Evolutionary conservation across 305 asterid species (phyloP).

Genomic region (Caryopteris hybrid): DNA sequence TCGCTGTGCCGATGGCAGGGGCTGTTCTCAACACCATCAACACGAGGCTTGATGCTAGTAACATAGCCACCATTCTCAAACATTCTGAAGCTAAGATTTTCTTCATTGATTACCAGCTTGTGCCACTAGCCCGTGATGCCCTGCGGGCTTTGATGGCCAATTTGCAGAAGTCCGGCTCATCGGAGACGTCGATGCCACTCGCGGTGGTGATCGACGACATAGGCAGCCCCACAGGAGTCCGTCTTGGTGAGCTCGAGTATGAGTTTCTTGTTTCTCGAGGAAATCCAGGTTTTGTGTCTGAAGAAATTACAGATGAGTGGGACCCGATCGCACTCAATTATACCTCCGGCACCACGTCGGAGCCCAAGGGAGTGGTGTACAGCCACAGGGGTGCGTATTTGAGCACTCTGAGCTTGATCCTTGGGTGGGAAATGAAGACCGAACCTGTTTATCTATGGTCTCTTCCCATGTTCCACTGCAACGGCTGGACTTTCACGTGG

Average conservation of each 20-base stretch:
- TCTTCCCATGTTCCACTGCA: constrained; percentile 70
- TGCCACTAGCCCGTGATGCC: constrained; percentile 47
- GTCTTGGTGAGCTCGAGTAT: constrained; percentile 54
- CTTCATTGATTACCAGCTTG: constrained; percentile 58
- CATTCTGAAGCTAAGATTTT: constrained; percentile 72
- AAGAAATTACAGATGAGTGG: constrained; percentile 49
- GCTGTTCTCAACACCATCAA: constrained; percentile 78
- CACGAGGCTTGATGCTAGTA: constrained; percentile 63
- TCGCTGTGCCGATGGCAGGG: constrained; percentile 95
- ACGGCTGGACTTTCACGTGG: constrained; percentile 71
- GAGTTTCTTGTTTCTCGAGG: constrained; percentile 43
- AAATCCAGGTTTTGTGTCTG: constrained; percentile 27
- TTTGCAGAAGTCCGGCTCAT: constrained; percentile 9
- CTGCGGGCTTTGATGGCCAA: constrained; percentile 31
- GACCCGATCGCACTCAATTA: constrained; percentile 51
- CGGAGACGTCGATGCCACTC: constrained; percentile 29
- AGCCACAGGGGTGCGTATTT: constrained; percentile 61
- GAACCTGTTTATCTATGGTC: constrained; percentile 64
- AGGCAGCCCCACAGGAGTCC: constrained; percentile 40
- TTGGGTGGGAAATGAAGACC: constrained; percentile 53
- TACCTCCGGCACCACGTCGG: constrained; percentile 62
- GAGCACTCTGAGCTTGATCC: constrained; percentile 47
- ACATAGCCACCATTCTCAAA: constrained; percentile 53
- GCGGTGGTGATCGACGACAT: constrained; percentile 68
- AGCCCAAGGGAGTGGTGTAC: constrained; percentile 61